Conservation (phyloP, 108 stramenopile genomes). For the Phaeodactylum tricornutum region DNA sequence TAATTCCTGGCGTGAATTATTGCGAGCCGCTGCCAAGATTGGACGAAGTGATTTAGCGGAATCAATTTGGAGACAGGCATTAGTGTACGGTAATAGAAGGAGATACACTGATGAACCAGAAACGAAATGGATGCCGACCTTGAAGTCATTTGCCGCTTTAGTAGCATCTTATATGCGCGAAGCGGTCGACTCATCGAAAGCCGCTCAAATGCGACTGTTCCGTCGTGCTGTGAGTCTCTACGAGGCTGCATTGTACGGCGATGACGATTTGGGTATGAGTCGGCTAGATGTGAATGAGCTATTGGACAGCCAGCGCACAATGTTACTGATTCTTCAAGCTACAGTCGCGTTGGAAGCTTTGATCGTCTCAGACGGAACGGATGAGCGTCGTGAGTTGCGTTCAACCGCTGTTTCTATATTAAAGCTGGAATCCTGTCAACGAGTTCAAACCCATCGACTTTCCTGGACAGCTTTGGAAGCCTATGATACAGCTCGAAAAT, state of each 20-base stretch:
- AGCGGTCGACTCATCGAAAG: slow-evolving; percentile 12
- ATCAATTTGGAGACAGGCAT: slow-evolving; percentile 38
- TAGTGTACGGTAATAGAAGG: slow-evolving; percentile 18
- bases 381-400: too few species aligned
- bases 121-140: slow-evolving; percentile 9
- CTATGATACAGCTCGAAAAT: neutral
- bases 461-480: neutral
- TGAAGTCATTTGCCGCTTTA: slow-evolving; percentile 8
- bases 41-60: slow-evolving; percentile 44
- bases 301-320: slow-evolving; percentile 16
- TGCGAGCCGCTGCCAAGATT: slow-evolving; percentile 50
- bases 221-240: slow-evolving; percentile 29
- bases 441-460: neutral
- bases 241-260: slow-evolving; percentile 19
- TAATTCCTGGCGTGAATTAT: slow-evolving; percentile 47
- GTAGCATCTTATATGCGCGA: slow-evolving; percentile 11
- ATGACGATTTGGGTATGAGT: slow-evolving; percentile 25
- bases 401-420: too few species aligned
- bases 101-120: neutral
- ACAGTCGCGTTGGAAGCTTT: slow-evolving; percentile 26
- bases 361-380: too few species aligned
- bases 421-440: neutral
- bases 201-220: too few species aligned
- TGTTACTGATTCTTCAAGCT: slow-evolving; percentile 32
- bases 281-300: slow-evolving; percentile 23